A percentile compares a stretch with the other conserved stretches of the same genome.
Evolutionary conservation across 331 rosid species (phyloP).

Genomic region (Ulmus americana): DNA sequence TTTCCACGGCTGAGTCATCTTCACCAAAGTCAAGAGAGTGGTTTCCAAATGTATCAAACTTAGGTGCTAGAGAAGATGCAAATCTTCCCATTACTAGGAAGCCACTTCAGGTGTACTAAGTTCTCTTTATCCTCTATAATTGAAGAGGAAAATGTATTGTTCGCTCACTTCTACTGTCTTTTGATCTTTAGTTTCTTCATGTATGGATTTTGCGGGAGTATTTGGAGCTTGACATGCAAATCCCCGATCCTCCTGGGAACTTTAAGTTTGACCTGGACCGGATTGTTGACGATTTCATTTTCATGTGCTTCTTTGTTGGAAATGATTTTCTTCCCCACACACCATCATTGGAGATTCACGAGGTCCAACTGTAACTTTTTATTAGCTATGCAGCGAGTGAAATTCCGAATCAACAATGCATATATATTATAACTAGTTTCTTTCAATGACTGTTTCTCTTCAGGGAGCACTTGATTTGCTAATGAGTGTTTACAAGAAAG

Average conservation of each 20-base stretch:
- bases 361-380: conserved; percentile 27
- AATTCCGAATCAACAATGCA: not conserved
- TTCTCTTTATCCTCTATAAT: not conserved
- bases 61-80: not conserved
- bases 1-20: not conserved
- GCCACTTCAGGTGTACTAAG: conserved; percentile 34
- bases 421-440: not conserved
- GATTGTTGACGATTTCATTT: conserved; percentile 49
- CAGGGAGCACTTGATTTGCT: conserved; percentile 48
- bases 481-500: conserved; percentile 38
- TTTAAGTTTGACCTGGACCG: conserved; percentile 33
- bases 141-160: not conserved
- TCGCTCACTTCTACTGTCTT: not conserved
- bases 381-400: no score
- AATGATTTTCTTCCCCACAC: conserved; percentile 60
- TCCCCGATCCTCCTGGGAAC: conserved; percentile 34
- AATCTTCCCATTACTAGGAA: not conserved
- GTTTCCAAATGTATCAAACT: not conserved
- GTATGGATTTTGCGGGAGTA: conserved; percentile 55
- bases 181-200: conserved; percentile 42
- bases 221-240: conserved; percentile 42
- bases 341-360: conserved; percentile 45
- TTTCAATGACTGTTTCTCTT: not conserved
- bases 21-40: conserved; percentile 4
- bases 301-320: conserved; percentile 48